Base-by-base conservation (phyloP, 2,329 filamentous ascomycete genomes). In the Lachnellula arida region DNA sequence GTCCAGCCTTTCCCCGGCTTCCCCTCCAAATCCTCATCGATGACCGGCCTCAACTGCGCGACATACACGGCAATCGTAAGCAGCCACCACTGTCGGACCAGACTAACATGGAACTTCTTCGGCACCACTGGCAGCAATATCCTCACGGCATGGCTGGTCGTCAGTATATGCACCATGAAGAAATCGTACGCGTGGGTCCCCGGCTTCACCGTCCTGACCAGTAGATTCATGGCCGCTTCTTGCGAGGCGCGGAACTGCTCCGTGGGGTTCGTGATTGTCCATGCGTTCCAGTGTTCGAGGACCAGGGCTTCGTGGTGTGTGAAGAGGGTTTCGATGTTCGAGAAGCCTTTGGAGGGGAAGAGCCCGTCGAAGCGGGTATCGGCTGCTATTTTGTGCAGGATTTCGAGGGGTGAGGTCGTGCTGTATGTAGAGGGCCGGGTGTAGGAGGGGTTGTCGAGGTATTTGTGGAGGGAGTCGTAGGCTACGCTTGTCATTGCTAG, bases 71-170 rank as follows among this genome's bases (percentile, higher is more conserved):
- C 81, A 43, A 97, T 71, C 0, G 87, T 84, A 43, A 96, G 81
- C 5, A 99, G 75, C 89, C 91, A 96, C 91, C 94, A 97, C 70
- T 96, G 86, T 40, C 88, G 79, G 8, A 97, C 78, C 4, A 99
- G 75, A 22, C 76, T 76, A 46, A 91, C 71, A 63, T 96, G 93
- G 65, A 86, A 87, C 65, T 84, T 82, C 14, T 79, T 72, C 0
- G 91, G 91, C 11, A 97, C 75, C 37, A 90, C 72, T 0, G 94
- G 90, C 2, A 99, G 76, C 5, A 99, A 73, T 23, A 96, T 83
- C n/a, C 94, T 82, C 12, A 96, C 82, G 0, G 94, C 93, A 69
- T 99, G 91, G 58, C 87, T 92, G 19, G 88, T 87, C 0, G 90
- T 95, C 34, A 99, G 78, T 7, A 94, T 71, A 68, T 96, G 91